Base-by-base conservation (phyloP, 495 filamentous ascomycete genomes). In the Hyaloscypha finlandica region DNA sequence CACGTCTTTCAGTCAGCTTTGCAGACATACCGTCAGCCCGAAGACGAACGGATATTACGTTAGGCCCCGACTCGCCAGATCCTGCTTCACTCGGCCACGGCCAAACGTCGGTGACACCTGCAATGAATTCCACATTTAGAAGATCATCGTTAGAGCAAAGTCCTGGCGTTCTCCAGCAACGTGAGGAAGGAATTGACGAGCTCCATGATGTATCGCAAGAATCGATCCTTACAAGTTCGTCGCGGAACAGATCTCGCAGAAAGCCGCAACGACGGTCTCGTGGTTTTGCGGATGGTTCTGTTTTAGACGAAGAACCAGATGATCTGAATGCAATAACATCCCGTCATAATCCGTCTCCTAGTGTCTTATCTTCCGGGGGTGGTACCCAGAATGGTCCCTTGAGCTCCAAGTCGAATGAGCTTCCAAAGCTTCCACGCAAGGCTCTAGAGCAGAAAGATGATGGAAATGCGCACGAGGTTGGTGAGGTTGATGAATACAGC, bases 251-350 rank as follows among this genome's bases (percentile, higher is more conserved):
- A 55, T 56, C 61, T 16, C n/a, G 51, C n/a, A 16, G 48, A 22
- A 66, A 31, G 39, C 35, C 64, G 11, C 30, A 59, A 25, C 29
- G 35, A 29, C n/a, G 20, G 11, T 19, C 39, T 5, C 32, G 11
- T 14, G 19, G 30, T 35, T 25, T 14, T 14, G 22, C 11, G 8
- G 35, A 63, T 25, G 25, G 3, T n/a, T 57, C 59, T 12, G 20
- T 60, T 20, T 59, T 61, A 3, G 63, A 63, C 37, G 20, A 63
- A 6, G 58, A 62, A 45, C 32, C 62, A 30, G 57, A 69, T 61
- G 67, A 65, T 16, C 19, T 60, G 12, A 35, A 30, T 63, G 45
- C 45, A 4, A 52, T 54, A 19, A 63, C 60, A 8, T 42, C 60
- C 25, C 56, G 30, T 25, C 45, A 30, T 1, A 11, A 52, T 33